Evolutionary conservation across 345 rosid species (phyloP), one percentile per base, ranked within the genome.

Genomic region (Melastoma malabathricum): DNA sequence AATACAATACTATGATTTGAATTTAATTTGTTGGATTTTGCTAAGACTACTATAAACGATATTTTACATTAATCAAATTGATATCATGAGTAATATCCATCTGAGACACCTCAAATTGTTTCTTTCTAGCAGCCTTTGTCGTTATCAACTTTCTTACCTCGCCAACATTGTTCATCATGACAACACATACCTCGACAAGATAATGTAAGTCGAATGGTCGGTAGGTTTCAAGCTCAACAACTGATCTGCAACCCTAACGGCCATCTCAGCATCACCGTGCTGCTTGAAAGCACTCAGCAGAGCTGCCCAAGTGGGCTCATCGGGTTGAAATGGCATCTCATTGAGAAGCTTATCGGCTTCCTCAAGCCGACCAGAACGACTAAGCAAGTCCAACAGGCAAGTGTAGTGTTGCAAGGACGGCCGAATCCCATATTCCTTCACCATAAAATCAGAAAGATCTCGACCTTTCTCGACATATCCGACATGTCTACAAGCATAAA

Each of bases 311-410:
- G 43, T 27, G 15, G 53, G 53, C n/a, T 50, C 53, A 27, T 20
- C 53, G 31, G 53, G 53, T 27, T n/a, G 53, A 50, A 50, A 50
- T 27, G 53, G 53, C 53, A 50, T 50, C 31, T 15, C n/a, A 50
- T 27, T 27, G 41, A 50, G 25, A 14, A 20, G 53, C 39, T 50
- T 50, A 16, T 50, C 53, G 25, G 53, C 53, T 41, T 50, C 43
- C 0, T 50, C 53, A 50, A 50, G 34, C 25, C 22, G 53, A 13
- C 34, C 53, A 0, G 53, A 22, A 27, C 53, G 53, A 3, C 53
- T 50, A 6, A 50, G 43, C n/a, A 50, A 41, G 22, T 50, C 53
- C 53, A 50, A 15, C 12, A 50, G 31, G 43, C 53, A 20, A 27
- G 53, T 50, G 17, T 22, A 50, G 22, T 50, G 53, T 50, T 50